Evolutionary conservation across 352 stramenopile species (phyloP), one percentile per base, ranked within the genome.

Genomic region (Phytophthora agathidicida): DNA sequence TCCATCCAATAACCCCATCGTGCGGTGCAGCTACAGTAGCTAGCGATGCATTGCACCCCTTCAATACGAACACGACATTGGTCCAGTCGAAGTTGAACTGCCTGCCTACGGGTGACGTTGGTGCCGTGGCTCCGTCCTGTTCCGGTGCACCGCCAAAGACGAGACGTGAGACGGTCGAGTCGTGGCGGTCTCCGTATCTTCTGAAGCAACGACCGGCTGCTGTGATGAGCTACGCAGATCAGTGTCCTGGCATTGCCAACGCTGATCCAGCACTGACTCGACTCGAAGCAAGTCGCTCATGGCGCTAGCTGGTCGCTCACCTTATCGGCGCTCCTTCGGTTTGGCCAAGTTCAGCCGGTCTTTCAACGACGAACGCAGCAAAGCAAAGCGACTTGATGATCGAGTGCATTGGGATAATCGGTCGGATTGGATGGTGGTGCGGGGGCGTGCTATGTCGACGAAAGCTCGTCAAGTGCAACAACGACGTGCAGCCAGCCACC

Each of bases 401-500:
- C 28, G 13, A 2, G 43, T 33, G 35, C 38, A 59, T 35, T 16
- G 50, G 37, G 30, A 52, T 36, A 37, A 49, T 41, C 43, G 13
- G 30, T 5, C 32, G 9, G 45, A 54, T 51, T 57, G 50, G 59
- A 63, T 63, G 60, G 44, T 46, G 45, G 42, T 32, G 30, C 24
- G 24, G 33, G 57, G 36, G 36, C 52, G 19, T 45, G 60, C 52
- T 68, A 68, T 68, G 60, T 68, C 37, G 39, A 49, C 22, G 31
- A 53, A 57, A 52, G 48, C 32, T 41, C 38, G 37, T 16, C 30
- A 47, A 50, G 60, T 64, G 60, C 60, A 68, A 64, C 52, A 68
- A 64, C 53, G 60, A 64, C 52, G 54, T 57, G 60, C 60, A 64
- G 47, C 52, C 60, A 64, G 47, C 52, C 45, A 65, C 60, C 53